Base-by-base conservation (phyloP, 2,329 filamentous ascomycete genomes). In the Dactylellina haptotyla region DNA sequence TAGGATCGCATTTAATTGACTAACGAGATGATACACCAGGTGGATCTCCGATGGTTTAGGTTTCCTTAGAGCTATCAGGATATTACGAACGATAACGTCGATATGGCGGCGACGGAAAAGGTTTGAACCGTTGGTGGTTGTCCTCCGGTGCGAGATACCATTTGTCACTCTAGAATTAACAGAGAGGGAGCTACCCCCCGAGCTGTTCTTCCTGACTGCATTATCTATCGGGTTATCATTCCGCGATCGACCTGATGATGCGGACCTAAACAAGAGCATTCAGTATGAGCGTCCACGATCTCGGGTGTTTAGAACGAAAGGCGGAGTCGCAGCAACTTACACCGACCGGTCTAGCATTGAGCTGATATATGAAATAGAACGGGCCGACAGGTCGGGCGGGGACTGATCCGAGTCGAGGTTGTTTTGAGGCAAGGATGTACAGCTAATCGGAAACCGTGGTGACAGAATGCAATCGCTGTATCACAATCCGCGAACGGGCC, bases 341-440 rank as follows among this genome's bases (percentile, higher is more conserved):
- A 73, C 45, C 69, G 69, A 64, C 20, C 69, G 69, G 62, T 73
- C 61, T 51, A 73, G 61, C 69, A 73, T 73, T 73, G 69, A 73
- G 69, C 41, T 62, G 41, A 65, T 66, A 56, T 43, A 54, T 37
- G 37, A 43, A 39, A 57, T n/a, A 57, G 46, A 39, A 73, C 30
- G 37, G 51, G 62, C 23, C 69, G 50, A 45, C 45, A 61, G 56
- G 37, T 56, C 61, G 54, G 37, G 43, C 59, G 45, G 48, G 54
- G 54, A 62, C 61, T 50, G 53, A 57, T 65, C 69, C 69, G 50
- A 73, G 54, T 32, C 16, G 54, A 59, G 56, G 43, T 23, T 57
- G 54, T 45, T 59, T 58, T 45, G 61, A 37, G 48, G 69, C 69
- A 73, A 73, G 69, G 69, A 62, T 73, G 54, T 66, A 66, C 69